Conservation (phyloP, 345 rosid species). For the Cardamine occulta region DNA sequence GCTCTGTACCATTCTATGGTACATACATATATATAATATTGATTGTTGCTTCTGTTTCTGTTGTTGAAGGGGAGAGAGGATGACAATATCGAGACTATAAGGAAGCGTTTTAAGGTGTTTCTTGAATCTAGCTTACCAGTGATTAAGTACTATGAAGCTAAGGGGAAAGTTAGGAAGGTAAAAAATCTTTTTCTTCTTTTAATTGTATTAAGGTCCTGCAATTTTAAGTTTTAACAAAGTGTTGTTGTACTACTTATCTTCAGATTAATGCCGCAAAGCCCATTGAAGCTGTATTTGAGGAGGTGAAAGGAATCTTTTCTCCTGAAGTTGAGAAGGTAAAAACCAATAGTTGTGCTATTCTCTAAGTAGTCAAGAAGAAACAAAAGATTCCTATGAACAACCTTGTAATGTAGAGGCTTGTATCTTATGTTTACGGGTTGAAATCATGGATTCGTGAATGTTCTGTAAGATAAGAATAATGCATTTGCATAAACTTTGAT, state of each 20-base stretch:
- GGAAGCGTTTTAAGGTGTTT: constrained; percentile 74
- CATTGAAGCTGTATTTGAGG: constrained; percentile 65
- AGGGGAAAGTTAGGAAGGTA: constrained; percentile 76
- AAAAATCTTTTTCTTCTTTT: neutral
- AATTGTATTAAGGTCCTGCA: neutral
- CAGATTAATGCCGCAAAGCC: constrained; percentile 82
- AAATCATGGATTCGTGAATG: constrained; percentile 25
- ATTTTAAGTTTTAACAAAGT: neutral
- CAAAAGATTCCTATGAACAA: constrained; percentile 7
- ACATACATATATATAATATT: constrained; percentile 1
- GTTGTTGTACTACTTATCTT: constrained; percentile 33
- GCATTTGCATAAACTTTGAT: constrained; percentile 18
- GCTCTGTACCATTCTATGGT: constrained; percentile 3
- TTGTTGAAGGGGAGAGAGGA: constrained; percentile 73
- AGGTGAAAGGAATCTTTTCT: constrained; percentile 57
- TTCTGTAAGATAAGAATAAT: constrained; percentile 26
- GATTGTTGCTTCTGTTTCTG: constrained; percentile 24
- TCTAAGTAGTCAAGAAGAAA: constrained; percentile 29
- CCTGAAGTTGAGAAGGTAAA: constrained; percentile 70
- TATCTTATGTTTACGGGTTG: constrained; percentile 7
- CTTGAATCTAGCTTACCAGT: constrained; percentile 76
- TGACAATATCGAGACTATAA: constrained; percentile 74
- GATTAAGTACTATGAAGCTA: constrained; percentile 55
- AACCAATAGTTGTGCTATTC: constrained; percentile 31
- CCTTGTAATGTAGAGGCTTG: constrained; percentile 27